Evolutionary conservation across 345 rosid genomes (phyloP).

Genomic region (Eutrema japonicum): DNA sequence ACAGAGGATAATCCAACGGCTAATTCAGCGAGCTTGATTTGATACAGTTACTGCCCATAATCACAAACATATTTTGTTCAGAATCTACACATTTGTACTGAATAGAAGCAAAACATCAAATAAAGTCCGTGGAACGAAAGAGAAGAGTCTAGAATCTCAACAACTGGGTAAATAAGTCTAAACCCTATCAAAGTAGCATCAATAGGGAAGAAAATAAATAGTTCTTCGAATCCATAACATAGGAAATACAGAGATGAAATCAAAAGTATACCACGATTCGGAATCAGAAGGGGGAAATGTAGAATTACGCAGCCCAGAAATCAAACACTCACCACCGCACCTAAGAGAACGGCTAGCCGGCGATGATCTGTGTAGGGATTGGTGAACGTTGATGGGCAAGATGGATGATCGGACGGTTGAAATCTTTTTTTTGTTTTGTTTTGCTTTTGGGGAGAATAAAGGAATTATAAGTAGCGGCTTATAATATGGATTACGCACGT

Average conservation of each 20-base stretch:
- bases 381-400: constrained; percentile 18
- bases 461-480: not conserved
- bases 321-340: constrained; percentile 37
- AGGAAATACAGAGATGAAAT: not conserved
- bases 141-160: too few species aligned
- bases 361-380: constrained; percentile 29
- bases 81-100: constrained; percentile 15
- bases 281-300: too few species aligned
- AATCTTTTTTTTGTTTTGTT: not conserved
- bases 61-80: constrained; percentile 6
- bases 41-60: constrained; percentile 34
- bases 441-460: not conserved
- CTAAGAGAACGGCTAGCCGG: constrained; percentile 40
- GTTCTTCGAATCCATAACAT: not conserved
- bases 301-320: constrained; percentile 6
- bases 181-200: too few species aligned
- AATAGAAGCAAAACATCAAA: too few species aligned
- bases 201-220: not conserved
- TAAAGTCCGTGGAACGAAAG: too few species aligned
- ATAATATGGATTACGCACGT: constrained; percentile 37
- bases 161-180: too few species aligned
- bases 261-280: constrained; percentile 5
- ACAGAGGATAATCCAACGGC: constrained; percentile 1
- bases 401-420: constrained; percentile 42
- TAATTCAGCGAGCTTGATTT: constrained; percentile 25